A percentile compares a stretch with the other conserved stretches of the same genome.
Evolutionary conservation across 495 filamentous ascomycete species (phyloP).

Genomic region (Talaromyces wortmannii): DNA sequence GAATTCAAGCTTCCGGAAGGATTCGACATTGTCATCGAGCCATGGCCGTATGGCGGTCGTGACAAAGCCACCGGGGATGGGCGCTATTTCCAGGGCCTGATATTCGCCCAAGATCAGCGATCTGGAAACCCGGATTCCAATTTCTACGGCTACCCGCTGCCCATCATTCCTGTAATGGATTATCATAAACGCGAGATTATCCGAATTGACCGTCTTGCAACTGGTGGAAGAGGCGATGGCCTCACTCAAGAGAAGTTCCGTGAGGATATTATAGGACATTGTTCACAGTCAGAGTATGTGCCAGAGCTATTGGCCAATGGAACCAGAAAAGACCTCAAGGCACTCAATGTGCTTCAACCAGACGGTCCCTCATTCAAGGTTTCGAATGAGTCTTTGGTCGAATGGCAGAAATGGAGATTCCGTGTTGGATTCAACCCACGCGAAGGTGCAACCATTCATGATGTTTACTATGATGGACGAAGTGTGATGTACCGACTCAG

Average conservation of each 20-base stretch:
- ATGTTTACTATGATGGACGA: constrained; percentile 67
- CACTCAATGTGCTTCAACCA: constrained; percentile 70
- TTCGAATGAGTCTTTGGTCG: constrained; percentile 42
- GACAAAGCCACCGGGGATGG: constrained; percentile 48
- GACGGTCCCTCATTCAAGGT: constrained; percentile 69
- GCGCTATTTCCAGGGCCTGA: constrained; percentile 46
- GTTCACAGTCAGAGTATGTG: constrained; percentile 56
- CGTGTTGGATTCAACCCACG: constrained; percentile 61
- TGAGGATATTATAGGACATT: constrained; percentile 44
- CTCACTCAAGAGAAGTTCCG: constrained; percentile 31
- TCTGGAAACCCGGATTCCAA: constrained; percentile 46
- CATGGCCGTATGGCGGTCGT: constrained; percentile 63
- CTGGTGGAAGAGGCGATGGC: constrained; percentile 36
- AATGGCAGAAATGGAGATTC: constrained; percentile 69
- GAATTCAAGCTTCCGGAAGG: constrained; percentile 57
- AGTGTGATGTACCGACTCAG: constrained; percentile 65
- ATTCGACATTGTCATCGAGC: constrained; percentile 60
- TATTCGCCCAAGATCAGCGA: constrained; percentile 37
- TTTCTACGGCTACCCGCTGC: constrained; percentile 75
- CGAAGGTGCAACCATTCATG: constrained; percentile 64
- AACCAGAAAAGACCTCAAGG: constrained; percentile 67
- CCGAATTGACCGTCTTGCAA: constrained; percentile 43
- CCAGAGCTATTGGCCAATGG: constrained; percentile 52
- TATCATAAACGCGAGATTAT: constrained; percentile 60
- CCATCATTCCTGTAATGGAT: constrained; percentile 72